These are phyloP conservation scores for Biscutella auriculata DNA, from an alignment of 441 rosid genomes.

Conservation along the genomic window DNA sequence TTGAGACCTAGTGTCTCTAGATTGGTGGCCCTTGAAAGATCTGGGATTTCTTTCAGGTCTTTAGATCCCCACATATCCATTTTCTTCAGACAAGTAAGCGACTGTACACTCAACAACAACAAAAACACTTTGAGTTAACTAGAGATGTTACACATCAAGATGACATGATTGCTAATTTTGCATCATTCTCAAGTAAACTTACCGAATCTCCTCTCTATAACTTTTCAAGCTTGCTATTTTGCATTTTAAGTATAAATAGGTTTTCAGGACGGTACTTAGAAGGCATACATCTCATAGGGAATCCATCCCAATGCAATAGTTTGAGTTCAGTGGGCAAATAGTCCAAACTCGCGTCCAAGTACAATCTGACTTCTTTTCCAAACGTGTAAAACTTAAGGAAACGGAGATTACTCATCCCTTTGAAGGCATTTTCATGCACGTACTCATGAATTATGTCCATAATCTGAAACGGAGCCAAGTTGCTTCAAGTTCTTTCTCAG, in stretches of 20 bases:
- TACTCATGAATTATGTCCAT: background rate
- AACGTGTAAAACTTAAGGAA: background rate
- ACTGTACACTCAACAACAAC: background rate
- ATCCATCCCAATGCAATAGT: background rate
- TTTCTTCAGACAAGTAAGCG: background rate
- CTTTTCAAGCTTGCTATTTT: background rate
- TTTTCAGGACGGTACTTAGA: background rate
- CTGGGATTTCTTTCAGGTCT: background rate
- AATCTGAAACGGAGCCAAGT: too few species aligned
- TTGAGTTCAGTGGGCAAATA: background rate
- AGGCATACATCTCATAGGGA: conserved; percentile 6
- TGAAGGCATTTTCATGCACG: background rate
- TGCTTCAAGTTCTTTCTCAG: too few species aligned
- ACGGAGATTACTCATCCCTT: background rate
- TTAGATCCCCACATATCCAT: background rate
- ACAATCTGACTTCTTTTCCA: background rate
- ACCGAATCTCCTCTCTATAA: conserved; percentile 6
- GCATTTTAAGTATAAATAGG: background rate
- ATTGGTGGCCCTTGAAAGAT: background rate
- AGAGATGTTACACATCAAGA: background rate
- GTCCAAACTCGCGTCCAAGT: background rate
- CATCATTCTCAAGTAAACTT: background rate
- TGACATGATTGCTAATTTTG: too few species aligned
- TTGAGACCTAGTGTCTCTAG: background rate
- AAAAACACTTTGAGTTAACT: too few species aligned